phyloP scores from a whole-genome alignment of 2,329 filamentous ascomycete species.

The Trichoderma sp. region DNA sequence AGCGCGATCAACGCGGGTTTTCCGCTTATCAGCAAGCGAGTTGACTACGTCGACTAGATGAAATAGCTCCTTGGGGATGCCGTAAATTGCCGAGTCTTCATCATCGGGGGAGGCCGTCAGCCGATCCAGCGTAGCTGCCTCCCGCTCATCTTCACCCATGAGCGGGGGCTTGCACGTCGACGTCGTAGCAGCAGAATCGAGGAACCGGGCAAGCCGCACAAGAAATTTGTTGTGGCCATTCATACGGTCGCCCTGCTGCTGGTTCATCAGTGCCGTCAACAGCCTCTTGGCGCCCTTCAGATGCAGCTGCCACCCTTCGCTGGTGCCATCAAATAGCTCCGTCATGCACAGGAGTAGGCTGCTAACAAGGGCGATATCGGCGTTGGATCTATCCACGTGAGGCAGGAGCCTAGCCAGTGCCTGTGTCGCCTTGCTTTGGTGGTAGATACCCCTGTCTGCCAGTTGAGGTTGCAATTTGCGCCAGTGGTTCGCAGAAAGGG shows the following conservation, averaged over 20 bases:
- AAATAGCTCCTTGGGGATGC: constrained; percentile 37
- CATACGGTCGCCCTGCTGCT: constrained; percentile 32
- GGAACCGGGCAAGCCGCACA: constrained; percentile 32
- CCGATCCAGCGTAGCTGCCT: constrained; percentile 29
- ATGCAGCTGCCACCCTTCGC: constrained; percentile 42
- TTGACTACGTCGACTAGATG: constrained; percentile 35
- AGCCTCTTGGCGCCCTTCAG: constrained; percentile 41
- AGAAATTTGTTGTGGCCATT: constrained; percentile 41
- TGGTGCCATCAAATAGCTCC: constrained; percentile 42
- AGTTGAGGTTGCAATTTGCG: constrained; percentile 33
- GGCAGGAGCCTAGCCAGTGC: constrained; percentile 33
- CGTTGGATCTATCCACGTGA: constrained; percentile 33
- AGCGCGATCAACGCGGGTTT: constrained; percentile 29
- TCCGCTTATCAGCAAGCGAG: constrained; percentile 33
- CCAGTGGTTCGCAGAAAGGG: constrained; percentile 36
- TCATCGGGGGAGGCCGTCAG: constrained; percentile 29
- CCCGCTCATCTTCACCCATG: constrained; percentile 33
- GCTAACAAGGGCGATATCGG: constrained; percentile 38
- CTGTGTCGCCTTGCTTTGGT: constrained; percentile 34
- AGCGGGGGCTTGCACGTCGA: constrained; percentile 36
- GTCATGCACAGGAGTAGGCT: constrained; percentile 43
- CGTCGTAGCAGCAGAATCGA: constrained; percentile 35
- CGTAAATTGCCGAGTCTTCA: constrained; percentile 36
- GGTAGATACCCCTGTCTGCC: constrained; percentile 30
- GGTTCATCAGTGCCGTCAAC: constrained; percentile 32